Conservation (phyloP, 2,329 filamentous ascomycete species). For the Exophiala sp. region DNA sequence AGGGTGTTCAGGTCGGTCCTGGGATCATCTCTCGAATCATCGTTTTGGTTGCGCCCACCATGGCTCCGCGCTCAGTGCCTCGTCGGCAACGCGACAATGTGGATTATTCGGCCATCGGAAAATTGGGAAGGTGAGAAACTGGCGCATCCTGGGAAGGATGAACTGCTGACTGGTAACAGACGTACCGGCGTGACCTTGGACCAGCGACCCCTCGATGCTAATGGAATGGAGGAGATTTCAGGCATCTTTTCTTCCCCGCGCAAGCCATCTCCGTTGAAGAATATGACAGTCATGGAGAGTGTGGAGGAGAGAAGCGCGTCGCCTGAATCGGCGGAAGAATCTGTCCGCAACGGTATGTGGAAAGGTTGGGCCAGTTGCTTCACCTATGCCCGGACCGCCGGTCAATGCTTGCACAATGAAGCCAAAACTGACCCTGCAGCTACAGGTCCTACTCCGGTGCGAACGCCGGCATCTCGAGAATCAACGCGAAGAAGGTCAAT, state of each 20-base stretch:
- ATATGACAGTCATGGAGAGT: conserved; percentile 16
- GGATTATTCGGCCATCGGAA: conserved; percentile 46
- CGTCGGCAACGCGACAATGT: conserved; percentile 40
- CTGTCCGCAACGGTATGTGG: conserved; percentile 55
- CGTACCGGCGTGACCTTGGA: conserved; percentile 82
- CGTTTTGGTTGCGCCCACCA: conserved; percentile 1
- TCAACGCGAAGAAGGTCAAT: conserved; percentile 33
- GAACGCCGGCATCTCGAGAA: conserved; percentile 36
- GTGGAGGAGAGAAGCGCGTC: conserved; percentile 40
- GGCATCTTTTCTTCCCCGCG: conserved; percentile 83
- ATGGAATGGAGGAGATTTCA: conserved; percentile 85
- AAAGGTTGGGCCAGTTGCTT: background rate
- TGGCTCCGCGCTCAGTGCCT: conserved; percentile 19
- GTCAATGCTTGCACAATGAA: background rate
- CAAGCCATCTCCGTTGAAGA: conserved; percentile 47
- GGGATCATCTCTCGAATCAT: background rate
- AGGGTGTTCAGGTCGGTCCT: background rate
- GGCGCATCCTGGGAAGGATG: background rate
- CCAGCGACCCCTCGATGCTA: conserved; percentile 78
- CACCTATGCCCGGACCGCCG: background rate
- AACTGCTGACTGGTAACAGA: conserved; percentile 44
- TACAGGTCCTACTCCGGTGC: conserved; percentile 35
- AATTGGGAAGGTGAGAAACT: conserved; percentile 39
- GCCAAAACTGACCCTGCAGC: background rate
- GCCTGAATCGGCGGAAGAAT: conserved; percentile 55